These are phyloP conservation scores for Moelleriella libera DNA, from an alignment of 2,329 filamentous ascomycete species.

Conservation along the genomic window DNA sequence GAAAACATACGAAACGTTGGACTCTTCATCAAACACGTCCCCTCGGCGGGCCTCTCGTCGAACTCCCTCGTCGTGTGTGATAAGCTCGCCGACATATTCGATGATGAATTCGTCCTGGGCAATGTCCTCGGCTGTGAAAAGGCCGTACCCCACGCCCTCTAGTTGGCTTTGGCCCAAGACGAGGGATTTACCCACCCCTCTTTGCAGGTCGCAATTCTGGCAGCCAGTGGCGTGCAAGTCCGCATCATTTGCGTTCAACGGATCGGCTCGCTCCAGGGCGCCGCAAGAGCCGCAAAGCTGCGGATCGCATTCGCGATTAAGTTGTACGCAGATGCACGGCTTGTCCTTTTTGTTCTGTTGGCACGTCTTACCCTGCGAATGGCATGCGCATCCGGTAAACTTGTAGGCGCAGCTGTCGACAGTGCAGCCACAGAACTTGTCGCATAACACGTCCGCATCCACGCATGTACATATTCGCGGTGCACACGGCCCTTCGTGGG, in stretches of 20 bases:
- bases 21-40: constrained; percentile 44
- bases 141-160: constrained; percentile 55
- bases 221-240: constrained; percentile 45
- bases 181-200: constrained; percentile 49
- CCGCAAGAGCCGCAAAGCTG: constrained; percentile 61
- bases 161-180: constrained; percentile 58
- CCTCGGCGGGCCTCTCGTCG: constrained; percentile 49
- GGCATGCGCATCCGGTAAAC: constrained; percentile 54
- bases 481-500: constrained; percentile 54
- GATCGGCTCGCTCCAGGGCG: constrained; percentile 53
- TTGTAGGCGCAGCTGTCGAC: constrained; percentile 44
- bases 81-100: constrained; percentile 69
- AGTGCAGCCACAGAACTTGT: constrained; percentile 56
- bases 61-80: constrained; percentile 55
- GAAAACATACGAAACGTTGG: constrained; percentile 51
- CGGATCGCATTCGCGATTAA: constrained; percentile 71
- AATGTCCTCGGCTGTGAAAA: constrained; percentile 58
- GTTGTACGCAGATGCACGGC: constrained; percentile 55
- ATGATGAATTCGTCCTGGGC: constrained; percentile 58
- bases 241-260: constrained; percentile 47
- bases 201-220: constrained; percentile 59
- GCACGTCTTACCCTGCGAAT: constrained; percentile 44
- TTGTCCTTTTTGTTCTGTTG: constrained; percentile 38
- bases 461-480: constrained; percentile 48
- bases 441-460: constrained; percentile 47